Evolutionary conservation across 768 basidiomycete species (phyloP).

Genomic region (Sporobolomyces roseus): DNA sequence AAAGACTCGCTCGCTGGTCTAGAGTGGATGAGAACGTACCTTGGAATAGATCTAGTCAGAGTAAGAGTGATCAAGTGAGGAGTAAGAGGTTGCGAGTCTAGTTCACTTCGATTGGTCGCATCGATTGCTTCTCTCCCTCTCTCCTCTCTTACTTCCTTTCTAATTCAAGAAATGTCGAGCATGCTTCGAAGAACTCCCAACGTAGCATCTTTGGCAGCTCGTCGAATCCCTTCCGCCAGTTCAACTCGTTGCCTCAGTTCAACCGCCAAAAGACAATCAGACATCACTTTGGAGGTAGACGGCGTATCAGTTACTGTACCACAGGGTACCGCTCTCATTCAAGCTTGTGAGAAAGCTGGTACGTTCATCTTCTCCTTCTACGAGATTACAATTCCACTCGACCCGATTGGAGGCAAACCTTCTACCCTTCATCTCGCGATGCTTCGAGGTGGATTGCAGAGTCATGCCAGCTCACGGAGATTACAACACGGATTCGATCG

Average conservation of each 20-base stretch:
- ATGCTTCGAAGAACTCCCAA: conserved; percentile 26
- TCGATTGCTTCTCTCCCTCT: not conserved
- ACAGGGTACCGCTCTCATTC: conserved; percentile 59
- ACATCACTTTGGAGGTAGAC: conserved; percentile 85
- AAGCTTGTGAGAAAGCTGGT: conserved; percentile 48
- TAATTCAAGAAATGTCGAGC: not conserved
- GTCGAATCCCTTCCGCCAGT: conserved; percentile 9
- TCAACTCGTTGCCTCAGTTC: conserved; percentile 16
- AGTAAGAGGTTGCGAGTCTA: not conserved
- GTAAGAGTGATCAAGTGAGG: no score
- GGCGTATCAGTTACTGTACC: conserved; percentile 97
- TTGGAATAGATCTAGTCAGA: no score
- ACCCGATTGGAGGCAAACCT: not conserved
- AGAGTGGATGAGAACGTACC: no score
- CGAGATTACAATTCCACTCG: not conserved
- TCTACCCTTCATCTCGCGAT: not conserved
- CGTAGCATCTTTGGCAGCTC: conserved; percentile 3
- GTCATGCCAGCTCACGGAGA: no score
- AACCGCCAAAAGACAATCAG: not conserved
- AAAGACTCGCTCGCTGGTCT: no score
- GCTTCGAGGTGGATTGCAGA: no score
- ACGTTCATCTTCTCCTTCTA: not conserved
- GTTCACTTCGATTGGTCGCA: not conserved
- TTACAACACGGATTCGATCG: no score
- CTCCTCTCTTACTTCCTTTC: not conserved